Evolutionary conservation across 2,329 filamentous ascomycete genomes (phyloP).

Genomic region (Ilyonectria mors-panacis): DNA sequence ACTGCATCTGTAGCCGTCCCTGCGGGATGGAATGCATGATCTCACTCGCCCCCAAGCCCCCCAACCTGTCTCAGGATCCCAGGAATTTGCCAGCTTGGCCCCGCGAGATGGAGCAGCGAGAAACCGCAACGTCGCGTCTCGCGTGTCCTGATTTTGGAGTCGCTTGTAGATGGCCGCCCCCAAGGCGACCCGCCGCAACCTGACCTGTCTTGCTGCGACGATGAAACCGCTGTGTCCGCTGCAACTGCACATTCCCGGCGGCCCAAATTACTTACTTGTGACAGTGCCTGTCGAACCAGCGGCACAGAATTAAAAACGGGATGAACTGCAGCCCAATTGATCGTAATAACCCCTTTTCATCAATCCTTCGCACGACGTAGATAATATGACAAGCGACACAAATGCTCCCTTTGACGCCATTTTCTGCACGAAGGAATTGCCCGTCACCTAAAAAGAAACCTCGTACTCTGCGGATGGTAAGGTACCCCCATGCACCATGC

Average conservation of each 20-base stretch:
- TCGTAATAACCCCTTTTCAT: background rate
- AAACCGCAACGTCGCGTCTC: background rate
- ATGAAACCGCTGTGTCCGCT: conserved; percentile 27
- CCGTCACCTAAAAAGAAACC: conserved; percentile 14
- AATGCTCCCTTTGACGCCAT: background rate
- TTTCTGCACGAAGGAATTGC: background rate
- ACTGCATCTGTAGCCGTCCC: background rate
- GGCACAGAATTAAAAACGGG: background rate
- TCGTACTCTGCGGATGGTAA: conserved; percentile 1
- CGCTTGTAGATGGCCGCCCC: conserved; percentile 6
- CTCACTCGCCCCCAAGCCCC: background rate
- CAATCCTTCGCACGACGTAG: background rate
- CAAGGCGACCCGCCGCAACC: conserved; percentile 21
- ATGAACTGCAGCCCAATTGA: conserved; percentile 1
- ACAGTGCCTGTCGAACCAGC: background rate
- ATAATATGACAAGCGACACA: background rate
- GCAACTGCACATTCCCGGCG: background rate
- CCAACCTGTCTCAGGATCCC: conserved; percentile 20
- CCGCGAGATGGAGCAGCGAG: background rate
- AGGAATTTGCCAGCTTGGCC: background rate
- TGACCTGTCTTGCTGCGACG: conserved; percentile 19
- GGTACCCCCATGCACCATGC: background rate
- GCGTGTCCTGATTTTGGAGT: conserved; percentile 7
- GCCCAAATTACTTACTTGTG: background rate
- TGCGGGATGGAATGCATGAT: conserved; percentile 20